These are phyloP conservation scores for Lophiostoma macrostomum DNA, from an alignment of 495 filamentous ascomycete genomes.

Conservation along the genomic window DNA sequence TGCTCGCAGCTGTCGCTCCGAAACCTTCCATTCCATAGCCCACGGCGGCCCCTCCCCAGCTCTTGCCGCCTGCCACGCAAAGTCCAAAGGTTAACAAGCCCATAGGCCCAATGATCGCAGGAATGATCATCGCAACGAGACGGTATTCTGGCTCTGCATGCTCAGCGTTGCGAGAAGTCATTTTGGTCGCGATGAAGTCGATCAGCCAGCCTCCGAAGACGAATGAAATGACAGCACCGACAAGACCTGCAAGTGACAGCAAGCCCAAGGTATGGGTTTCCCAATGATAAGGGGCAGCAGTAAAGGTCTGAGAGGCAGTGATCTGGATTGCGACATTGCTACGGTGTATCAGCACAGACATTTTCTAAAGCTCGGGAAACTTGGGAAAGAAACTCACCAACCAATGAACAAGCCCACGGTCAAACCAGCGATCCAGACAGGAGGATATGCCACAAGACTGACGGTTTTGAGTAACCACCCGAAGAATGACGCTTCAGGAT, in stretches of 20 bases:
- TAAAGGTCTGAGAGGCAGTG: too few species aligned
- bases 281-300: too few species aligned
- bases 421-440: too few species aligned
- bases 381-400: too few species aligned
- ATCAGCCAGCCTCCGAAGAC: conserved; percentile 29
- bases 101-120: conserved; percentile 15
- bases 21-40: conserved; percentile 29
- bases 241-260: conserved; percentile 18
- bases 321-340: too few species aligned
- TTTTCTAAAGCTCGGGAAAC: too few species aligned
- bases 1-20: conserved; percentile 24
- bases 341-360: too few species aligned
- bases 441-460: too few species aligned
- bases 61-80: conserved; percentile 13
- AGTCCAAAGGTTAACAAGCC: conserved; percentile 25
- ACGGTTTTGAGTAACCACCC: conserved; percentile 26
- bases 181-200: conserved; percentile 22
- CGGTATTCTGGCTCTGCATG: conserved; percentile 18
- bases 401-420: too few species aligned
- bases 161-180: neutral
- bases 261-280: too few species aligned
- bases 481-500: conserved; percentile 10
- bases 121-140: conserved; percentile 20
- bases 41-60: conserved; percentile 22
- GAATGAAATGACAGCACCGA: conserved; percentile 26